These are phyloP conservation scores for Dendrobium nobile DNA, from an alignment of 106 monocot genomes.

Conservation along the genomic window DNA sequence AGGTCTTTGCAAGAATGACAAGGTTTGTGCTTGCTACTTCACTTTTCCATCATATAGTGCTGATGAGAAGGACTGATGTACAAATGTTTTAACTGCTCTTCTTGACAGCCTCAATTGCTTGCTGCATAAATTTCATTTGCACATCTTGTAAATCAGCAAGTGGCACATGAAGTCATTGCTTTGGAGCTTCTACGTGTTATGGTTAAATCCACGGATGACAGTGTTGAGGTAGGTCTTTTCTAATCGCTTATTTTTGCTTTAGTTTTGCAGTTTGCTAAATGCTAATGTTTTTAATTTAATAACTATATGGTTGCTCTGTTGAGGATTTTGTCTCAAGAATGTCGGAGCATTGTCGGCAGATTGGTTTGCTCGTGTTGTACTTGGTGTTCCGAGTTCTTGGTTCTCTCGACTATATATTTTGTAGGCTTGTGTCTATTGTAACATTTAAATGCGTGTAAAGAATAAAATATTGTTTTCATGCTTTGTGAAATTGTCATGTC, in stretches of 20 bases:
- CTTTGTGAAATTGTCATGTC: no score
- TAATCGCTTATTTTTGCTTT: not conserved
- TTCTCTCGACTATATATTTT: no score
- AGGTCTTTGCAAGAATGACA: conserved; percentile 89
- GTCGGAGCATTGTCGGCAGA: conserved; percentile 84
- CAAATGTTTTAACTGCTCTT: not conserved
- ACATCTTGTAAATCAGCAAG: conserved; percentile 92
- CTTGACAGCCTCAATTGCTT: conserved; percentile 69
- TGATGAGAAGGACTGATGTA: not conserved
- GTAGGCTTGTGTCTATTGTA: no score
- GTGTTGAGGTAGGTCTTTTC: conserved; percentile 66
- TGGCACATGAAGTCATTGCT: conserved; percentile 85
- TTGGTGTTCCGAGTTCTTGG: no score
- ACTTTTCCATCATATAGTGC: not conserved
- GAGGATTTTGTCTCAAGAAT: conserved; percentile 95
- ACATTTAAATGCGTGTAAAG: no score
- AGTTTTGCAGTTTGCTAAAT: not conserved
- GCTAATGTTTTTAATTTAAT: not conserved
- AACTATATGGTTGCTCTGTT: conserved; percentile 85
- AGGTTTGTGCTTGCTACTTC: conserved; percentile 20
- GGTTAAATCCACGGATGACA: conserved; percentile 89
- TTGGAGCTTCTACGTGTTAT: conserved; percentile 77
- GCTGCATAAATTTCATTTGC: conserved; percentile 91
- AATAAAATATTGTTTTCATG: no score
- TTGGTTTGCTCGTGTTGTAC: no score